Conservation (phyloP, 164 flowering plant species). For the Cinnamomum chago region DNA sequence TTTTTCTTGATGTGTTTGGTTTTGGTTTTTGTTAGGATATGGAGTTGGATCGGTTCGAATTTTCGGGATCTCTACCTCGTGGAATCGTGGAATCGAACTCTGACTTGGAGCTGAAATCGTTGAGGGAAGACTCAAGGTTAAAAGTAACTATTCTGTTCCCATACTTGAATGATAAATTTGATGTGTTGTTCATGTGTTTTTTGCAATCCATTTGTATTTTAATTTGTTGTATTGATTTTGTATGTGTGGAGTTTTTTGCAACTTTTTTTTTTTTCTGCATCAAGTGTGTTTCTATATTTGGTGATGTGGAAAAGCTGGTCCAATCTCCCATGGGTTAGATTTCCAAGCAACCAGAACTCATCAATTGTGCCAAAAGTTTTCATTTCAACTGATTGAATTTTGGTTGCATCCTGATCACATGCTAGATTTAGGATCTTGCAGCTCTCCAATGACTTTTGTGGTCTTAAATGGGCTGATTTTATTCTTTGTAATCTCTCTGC, state of each 20-base stretch:
- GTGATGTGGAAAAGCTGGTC: not conserved
- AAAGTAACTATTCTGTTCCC: slow-evolving; percentile 15
- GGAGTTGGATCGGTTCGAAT: not conserved
- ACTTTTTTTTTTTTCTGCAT: not conserved
- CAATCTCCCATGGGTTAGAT: not conserved
- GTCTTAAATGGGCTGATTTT: not conserved
- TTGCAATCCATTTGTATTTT: not conserved
- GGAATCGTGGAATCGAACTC: slow-evolving; percentile 22
- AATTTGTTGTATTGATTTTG: not conserved
- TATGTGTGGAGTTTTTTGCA: not conserved
- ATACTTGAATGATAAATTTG: not conserved
- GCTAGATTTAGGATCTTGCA: not conserved
- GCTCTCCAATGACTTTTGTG: not conserved
- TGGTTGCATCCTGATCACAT: not conserved
- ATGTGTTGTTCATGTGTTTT: not conserved
- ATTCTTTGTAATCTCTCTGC: not conserved
- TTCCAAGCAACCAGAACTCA: not conserved
- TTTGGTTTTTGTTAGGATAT: not conserved
- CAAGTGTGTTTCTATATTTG: not conserved
- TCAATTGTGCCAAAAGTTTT: not conserved
- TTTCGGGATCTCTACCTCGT: slow-evolving; percentile 12
- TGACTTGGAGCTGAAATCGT: slow-evolving; percentile 20
- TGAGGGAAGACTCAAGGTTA: slow-evolving; percentile 17
- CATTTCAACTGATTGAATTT: not conserved
- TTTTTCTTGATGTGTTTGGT: not conserved